These are phyloP conservation scores for Primulina huaijiensis DNA, from an alignment of 257 asterid species.

Conservation along the genomic window DNA sequence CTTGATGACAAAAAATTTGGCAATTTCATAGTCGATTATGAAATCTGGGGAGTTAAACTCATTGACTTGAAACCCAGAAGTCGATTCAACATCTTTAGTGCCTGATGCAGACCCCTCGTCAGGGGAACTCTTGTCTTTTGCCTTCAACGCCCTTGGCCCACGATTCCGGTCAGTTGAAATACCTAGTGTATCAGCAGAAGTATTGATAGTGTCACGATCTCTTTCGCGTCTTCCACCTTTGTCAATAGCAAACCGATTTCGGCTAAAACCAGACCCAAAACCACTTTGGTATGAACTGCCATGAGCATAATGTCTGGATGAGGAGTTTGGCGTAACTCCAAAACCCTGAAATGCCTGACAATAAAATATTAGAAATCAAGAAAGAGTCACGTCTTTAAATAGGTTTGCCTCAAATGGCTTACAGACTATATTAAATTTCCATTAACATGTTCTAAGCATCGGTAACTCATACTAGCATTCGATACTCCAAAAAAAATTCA, in stretches of 20 bases:
- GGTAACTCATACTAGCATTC: slow-evolving; percentile 1
- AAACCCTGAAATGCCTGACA: slow-evolving; percentile 70
- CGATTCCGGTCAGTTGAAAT: slow-evolving; percentile 72
- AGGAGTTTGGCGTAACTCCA: slow-evolving; percentile 64
- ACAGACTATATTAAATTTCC: slow-evolving; percentile 5
- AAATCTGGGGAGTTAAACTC: slow-evolving; percentile 70
- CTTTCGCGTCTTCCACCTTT: slow-evolving; percentile 83
- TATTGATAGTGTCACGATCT: slow-evolving; percentile 52
- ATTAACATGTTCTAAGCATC: slow-evolving; percentile 12
- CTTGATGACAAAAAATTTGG: slow-evolving; percentile 88
- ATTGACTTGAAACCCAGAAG: slow-evolving; percentile 50
- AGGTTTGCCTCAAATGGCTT: slow-evolving; percentile 16
- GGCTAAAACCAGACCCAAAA: slow-evolving; percentile 51
- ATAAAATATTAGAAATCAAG: slow-evolving; percentile 28
- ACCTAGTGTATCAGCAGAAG: slow-evolving; percentile 59
- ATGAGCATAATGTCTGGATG: slow-evolving; percentile 54
- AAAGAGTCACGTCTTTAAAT: slow-evolving; percentile 19
- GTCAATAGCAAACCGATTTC: slow-evolving; percentile 49
- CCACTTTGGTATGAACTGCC: slow-evolving; percentile 57
- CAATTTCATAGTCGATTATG: slow-evolving; percentile 58
- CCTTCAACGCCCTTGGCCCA: slow-evolving; percentile 95
- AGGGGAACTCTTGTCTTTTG: slow-evolving; percentile 50
- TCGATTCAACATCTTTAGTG: slow-evolving; percentile 54
- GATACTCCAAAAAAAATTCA: slow-evolving; percentile 11
- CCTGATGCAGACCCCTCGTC: slow-evolving; percentile 68